These are phyloP conservation scores for Termitomyces sp. DNA, from an alignment of 768 basidiomycete species.

Conservation along the genomic window DNA sequence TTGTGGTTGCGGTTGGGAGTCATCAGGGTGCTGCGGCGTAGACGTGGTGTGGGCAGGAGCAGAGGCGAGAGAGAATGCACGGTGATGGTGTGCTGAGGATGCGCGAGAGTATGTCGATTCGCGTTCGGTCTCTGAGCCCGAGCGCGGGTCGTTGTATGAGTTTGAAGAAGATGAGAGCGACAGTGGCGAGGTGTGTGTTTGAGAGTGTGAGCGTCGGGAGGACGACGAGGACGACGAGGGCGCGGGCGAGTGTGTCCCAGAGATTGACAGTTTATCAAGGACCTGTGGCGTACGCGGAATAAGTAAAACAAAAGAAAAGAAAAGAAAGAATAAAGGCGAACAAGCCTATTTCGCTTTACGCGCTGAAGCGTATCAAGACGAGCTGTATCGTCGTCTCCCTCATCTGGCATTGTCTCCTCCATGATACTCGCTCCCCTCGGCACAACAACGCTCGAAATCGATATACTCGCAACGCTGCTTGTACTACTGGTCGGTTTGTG, in stretches of 20 bases:
- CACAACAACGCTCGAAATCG: slow-evolving; percentile 5
- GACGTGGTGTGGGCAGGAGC: neutral
- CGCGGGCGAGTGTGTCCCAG: slow-evolving; percentile 31
- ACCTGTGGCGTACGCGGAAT: slow-evolving; percentile 31
- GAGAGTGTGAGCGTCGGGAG: slow-evolving; percentile 30
- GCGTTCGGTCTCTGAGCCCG: slow-evolving; percentile 83
- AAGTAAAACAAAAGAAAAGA: slow-evolving; percentile 14
- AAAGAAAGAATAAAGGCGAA: slow-evolving; percentile 13
- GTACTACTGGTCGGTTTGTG: slow-evolving; percentile 12
- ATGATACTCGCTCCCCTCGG: slow-evolving; percentile 31
- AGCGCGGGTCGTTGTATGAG: slow-evolving; percentile 32
- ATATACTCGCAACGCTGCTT: slow-evolving; percentile 13
- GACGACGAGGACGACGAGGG: slow-evolving; percentile 53
- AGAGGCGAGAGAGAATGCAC: slow-evolving; percentile 9
- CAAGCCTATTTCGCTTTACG: neutral
- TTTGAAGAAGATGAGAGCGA: slow-evolving; percentile 25
- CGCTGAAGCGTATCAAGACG: neutral
- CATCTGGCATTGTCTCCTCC: slow-evolving; percentile 52
- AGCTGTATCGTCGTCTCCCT: slow-evolving; percentile 38
- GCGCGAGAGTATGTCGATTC: slow-evolving; percentile 37
- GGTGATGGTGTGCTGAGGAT: slow-evolving; percentile 2
- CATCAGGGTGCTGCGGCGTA: neutral
- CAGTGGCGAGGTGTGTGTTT: slow-evolving; percentile 22
- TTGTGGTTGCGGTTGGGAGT: slow-evolving; percentile 9
- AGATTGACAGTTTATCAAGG: slow-evolving; percentile 55